Conservation (phyloP, 768 basidiomycete genomes). For the Tulasnella sp. region DNA sequence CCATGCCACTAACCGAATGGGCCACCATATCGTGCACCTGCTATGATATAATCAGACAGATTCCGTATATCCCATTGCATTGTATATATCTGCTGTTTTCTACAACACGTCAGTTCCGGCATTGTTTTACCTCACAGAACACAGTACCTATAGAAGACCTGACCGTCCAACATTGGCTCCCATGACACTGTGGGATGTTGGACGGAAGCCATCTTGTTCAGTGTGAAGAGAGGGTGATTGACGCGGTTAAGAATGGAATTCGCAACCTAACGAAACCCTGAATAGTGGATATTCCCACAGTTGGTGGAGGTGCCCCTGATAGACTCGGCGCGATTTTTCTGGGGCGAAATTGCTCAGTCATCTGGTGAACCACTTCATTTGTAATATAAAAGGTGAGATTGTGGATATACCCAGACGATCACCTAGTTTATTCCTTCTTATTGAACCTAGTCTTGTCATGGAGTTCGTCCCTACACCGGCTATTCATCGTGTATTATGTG, state of each 20-base stretch:
- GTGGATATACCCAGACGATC: too few relatives aligned
- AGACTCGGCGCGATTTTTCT: too few relatives aligned
- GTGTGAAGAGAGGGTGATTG: too few relatives aligned
- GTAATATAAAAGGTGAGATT: too few relatives aligned
- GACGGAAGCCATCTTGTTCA: slow-evolving; percentile 8
- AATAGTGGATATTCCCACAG: too few relatives aligned
- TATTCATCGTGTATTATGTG: slow-evolving; percentile 73
- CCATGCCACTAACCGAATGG: slow-evolving; percentile 55
- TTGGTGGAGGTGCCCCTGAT: too few relatives aligned
- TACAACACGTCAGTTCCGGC: slow-evolving; percentile 2
- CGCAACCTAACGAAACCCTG: too few relatives aligned
- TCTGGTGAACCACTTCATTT: too few relatives aligned
- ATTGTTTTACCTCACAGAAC: background rate
- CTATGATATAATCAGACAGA: slow-evolving; percentile 63
- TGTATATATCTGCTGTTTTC: slow-evolving; percentile 66
- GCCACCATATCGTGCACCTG: slow-evolving; percentile 76
- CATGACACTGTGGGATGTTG: slow-evolving; percentile 66
- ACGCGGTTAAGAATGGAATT: too few relatives aligned
- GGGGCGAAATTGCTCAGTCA: too few relatives aligned
- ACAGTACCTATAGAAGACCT: slow-evolving; percentile 59
- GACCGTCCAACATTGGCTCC: slow-evolving; percentile 82
- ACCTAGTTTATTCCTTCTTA: too few relatives aligned
- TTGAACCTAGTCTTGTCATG: too few relatives aligned
- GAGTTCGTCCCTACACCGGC: slow-evolving; percentile 65
- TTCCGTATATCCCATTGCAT: slow-evolving; percentile 66